Conservation (phyloP, 306 rosid genomes). For the Potentilla sterilis region DNA sequence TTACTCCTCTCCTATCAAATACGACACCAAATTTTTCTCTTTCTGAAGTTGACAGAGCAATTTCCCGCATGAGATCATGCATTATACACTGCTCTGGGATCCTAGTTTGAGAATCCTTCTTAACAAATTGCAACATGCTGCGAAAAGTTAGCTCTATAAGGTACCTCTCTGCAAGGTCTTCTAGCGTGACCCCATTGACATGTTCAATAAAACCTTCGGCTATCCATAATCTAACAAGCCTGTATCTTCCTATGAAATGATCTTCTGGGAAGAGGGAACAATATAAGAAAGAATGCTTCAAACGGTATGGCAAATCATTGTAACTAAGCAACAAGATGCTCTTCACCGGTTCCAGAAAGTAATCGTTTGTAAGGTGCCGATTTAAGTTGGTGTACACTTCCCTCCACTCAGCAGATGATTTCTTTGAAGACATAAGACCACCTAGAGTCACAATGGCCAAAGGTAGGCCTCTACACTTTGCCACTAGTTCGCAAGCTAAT, state of each 20-base stretch:
- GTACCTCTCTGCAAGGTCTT: conserved; percentile 23
- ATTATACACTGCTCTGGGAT: conserved; percentile 7
- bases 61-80: neutral
- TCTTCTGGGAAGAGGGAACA: conserved; percentile 29
- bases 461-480: neutral
- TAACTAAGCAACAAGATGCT: conserved; percentile 29
- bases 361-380: conserved; percentile 15
- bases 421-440: conserved; percentile 1
- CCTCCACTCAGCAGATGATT: conserved; percentile 19
- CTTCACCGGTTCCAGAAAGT: conserved; percentile 4
- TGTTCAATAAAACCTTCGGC: conserved; percentile 21
- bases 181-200: neutral
- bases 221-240: conserved; percentile 20
- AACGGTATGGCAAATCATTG: conserved; percentile 24
- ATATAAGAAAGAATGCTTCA: conserved; percentile 24
- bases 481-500: conserved; percentile 3
- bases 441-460: neutral
- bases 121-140: conserved; percentile 16
- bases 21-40: neutral
- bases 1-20: neutral
- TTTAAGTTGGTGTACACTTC: conserved; percentile 12
- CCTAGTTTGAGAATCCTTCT: neutral
- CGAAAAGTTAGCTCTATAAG: conserved; percentile 16
- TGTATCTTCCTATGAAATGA: neutral
- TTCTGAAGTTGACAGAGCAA: neutral